A percentile compares a stretch with the other conserved stretches of the same genome.
These are phyloP conservation scores for Aspergillus ochraceoroseus DNA, from an alignment of 2,329 filamentous ascomycete genomes.

Conservation along the genomic window DNA sequence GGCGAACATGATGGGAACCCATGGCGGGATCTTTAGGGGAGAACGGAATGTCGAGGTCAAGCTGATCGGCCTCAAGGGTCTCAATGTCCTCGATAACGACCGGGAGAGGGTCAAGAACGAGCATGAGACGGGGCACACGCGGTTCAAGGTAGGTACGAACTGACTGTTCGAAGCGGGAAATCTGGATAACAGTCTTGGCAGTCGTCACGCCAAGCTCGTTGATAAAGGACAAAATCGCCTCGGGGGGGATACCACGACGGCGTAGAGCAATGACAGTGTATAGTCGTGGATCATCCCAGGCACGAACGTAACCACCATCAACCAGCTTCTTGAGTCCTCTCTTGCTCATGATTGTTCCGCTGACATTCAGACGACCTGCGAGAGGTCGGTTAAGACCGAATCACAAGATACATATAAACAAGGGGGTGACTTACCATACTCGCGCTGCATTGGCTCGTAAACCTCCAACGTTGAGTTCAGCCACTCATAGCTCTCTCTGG, in stretches of 20 bases:
- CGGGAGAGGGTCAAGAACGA: slow-evolving; percentile 78
- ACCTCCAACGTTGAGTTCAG: slow-evolving; percentile 75
- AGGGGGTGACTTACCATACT: slow-evolving; percentile 53
- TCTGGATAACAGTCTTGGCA: slow-evolving; percentile 70
- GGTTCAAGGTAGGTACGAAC: slow-evolving; percentile 82
- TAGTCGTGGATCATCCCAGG: slow-evolving; percentile 86
- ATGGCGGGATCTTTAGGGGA: slow-evolving; percentile 65
- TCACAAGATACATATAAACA: no score
- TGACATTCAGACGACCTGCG: slow-evolving; percentile 65
- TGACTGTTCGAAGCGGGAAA: slow-evolving; percentile 75
- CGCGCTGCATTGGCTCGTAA: slow-evolving; percentile 90
- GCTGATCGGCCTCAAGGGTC: slow-evolving; percentile 60
- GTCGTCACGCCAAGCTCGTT: slow-evolving; percentile 90
- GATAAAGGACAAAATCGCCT: slow-evolving; percentile 82
- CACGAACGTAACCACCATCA: slow-evolving; percentile 68
- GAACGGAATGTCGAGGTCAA: slow-evolving; percentile 69
- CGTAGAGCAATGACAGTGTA: slow-evolving; percentile 82
- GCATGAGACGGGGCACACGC: slow-evolving; percentile 82
- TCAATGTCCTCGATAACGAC: slow-evolving; percentile 79
- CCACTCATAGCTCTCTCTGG: slow-evolving; percentile 85
- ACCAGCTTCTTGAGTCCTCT: slow-evolving; percentile 77
- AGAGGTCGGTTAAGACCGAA: neutral
- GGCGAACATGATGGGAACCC: slow-evolving; percentile 53
- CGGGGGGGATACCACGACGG: slow-evolving; percentile 78
- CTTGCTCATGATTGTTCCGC: slow-evolving; percentile 82